Conservation (phyloP, 2,329 filamentous ascomycete genomes). For the Penicillium janthinellum region DNA sequence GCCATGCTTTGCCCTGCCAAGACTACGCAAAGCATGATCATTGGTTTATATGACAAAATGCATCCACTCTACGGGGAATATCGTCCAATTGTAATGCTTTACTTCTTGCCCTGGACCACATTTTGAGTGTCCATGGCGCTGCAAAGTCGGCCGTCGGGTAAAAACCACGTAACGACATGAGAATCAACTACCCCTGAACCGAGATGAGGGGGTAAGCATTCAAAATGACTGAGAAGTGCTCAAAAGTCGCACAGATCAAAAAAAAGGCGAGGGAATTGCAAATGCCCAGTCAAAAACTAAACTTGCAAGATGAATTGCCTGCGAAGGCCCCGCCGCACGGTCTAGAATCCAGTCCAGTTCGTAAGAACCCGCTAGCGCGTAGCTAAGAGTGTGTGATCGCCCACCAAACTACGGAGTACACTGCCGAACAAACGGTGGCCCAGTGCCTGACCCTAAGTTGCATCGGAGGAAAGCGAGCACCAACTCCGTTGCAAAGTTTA, state of each 20-base stretch:
- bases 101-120: constrained; percentile 5
- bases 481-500: constrained; percentile 3
- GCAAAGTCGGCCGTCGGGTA: constrained; percentile 1
- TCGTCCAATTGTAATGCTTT: constrained; percentile 13
- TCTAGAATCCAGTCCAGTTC: constrained; percentile 9
- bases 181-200: constrained; percentile 1
- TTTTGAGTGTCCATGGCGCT: constrained; percentile 4
- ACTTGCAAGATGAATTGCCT: not conserved
- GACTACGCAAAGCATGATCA: not conserved
- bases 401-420: constrained; percentile 4
- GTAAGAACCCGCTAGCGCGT: constrained; percentile 6
- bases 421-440: constrained; percentile 6
- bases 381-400: constrained; percentile 1
- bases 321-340: not conserved
- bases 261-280: not conserved
- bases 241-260: not conserved
- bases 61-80: not conserved
- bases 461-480: not conserved
- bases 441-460: constrained; percentile 1
- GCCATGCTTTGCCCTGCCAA: constrained; percentile 15
- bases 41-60: not conserved
- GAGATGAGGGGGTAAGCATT: not conserved
- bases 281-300: not conserved
- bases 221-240: not conserved
- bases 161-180: constrained; percentile 2